Conservation (phyloP, 2,329 filamentous ascomycete genomes). For the Fusarium agapanthi region DNA sequence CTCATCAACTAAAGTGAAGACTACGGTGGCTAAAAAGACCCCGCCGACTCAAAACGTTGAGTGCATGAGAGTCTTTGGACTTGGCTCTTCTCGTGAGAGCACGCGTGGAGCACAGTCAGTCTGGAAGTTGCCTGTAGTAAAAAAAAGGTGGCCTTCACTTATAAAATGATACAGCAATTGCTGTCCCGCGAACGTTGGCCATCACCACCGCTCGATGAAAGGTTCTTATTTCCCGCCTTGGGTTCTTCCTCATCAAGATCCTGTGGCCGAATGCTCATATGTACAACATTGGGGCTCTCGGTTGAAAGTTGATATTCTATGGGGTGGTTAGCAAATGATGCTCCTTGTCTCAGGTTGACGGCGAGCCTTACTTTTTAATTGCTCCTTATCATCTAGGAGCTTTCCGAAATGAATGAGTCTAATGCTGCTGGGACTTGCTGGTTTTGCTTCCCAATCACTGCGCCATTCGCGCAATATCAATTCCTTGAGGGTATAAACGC, state of each 20-base stretch:
- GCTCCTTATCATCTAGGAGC: slow-evolving; percentile 87
- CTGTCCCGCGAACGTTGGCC: slow-evolving; percentile 52
- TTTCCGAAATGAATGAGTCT: slow-evolving; percentile 92
- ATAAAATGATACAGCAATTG: slow-evolving; percentile 63
- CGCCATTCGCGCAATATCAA: slow-evolving; percentile 93
- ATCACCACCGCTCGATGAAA: slow-evolving; percentile 52
- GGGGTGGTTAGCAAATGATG: slow-evolving; percentile 2
- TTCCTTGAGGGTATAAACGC: slow-evolving; percentile 93
- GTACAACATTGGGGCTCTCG: slow-evolving; percentile 83
- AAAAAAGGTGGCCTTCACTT: slow-evolving; percentile 32
- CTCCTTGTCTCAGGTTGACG: not conserved
- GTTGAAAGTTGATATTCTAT: slow-evolving; percentile 81
- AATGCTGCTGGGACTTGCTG: slow-evolving; percentile 87
- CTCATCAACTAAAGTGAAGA: not conserved
- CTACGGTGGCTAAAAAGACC: not conserved
- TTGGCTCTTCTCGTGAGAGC: slow-evolving; percentile 5
- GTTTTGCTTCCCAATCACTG: slow-evolving; percentile 88
- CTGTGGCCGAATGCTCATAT: slow-evolving; percentile 91
- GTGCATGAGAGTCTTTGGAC: not conserved
- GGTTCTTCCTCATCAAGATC: slow-evolving; percentile 85
- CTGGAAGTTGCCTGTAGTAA: slow-evolving; percentile 6
- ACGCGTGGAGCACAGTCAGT: not conserved
- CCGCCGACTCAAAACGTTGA: slow-evolving; percentile 6
- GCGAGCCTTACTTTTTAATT: slow-evolving; percentile 75
- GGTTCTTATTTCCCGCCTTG: slow-evolving; percentile 67